Evolutionary conservation across 495 filamentous ascomycete genomes (phyloP).

Genomic region (Acidiella bohemica): DNA sequence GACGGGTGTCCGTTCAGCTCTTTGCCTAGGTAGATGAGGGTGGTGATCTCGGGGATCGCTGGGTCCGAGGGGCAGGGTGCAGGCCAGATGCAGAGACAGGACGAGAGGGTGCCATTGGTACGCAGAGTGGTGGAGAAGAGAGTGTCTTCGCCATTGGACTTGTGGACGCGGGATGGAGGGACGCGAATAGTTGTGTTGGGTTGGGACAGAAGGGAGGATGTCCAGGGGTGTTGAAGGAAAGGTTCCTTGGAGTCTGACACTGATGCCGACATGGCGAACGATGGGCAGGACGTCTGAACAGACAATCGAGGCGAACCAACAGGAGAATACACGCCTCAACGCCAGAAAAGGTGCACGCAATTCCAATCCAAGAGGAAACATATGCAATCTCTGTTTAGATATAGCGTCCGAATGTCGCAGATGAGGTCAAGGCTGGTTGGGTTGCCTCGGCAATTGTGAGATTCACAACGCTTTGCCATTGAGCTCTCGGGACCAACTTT

Average conservation of each 20-base stretch:
- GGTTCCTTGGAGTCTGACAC: slow-evolving; percentile 13
- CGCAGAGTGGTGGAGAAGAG: slow-evolving; percentile 45
- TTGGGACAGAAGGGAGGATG: slow-evolving; percentile 5
- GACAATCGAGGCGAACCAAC: no score
- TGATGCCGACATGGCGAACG: no score
- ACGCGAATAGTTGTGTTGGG: slow-evolving; percentile 23
- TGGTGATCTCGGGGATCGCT: slow-evolving; percentile 32
- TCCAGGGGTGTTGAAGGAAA: slow-evolving; percentile 16
- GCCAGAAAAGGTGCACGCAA: no score
- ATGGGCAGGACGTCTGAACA: no score
- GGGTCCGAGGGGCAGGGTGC: slow-evolving; percentile 21
- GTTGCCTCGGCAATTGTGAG: no score
- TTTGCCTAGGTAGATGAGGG: slow-evolving; percentile 39
- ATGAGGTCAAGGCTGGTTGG: no score
- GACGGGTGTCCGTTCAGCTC: slow-evolving; percentile 45
- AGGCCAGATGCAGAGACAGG: slow-evolving; percentile 36
- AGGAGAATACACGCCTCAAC: no score
- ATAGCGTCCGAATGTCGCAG: no score
- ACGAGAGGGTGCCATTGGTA: slow-evolving; percentile 35
- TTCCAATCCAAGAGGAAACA: no score
- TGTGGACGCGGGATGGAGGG: slow-evolving; percentile 30
- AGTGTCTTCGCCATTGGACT: slow-evolving; percentile 36
- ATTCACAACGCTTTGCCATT: no score
- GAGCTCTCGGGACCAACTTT: no score
- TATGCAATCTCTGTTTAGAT: no score